Evolutionary conservation across 2,329 filamentous ascomycete genomes (phyloP).

Genomic region (Cladophialophora psammophila): DNA sequence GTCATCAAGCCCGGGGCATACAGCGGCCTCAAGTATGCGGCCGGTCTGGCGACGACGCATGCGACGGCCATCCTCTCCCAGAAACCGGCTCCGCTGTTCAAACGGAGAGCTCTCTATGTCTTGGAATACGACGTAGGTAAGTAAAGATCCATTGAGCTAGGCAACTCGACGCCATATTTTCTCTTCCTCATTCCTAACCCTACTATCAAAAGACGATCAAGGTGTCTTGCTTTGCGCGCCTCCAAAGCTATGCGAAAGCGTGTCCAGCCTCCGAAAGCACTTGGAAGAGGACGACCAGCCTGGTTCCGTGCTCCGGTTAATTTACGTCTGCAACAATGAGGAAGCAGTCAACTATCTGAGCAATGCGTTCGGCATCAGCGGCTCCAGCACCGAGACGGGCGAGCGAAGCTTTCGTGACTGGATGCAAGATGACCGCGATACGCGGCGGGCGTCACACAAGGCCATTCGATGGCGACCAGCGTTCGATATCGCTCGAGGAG

Average conservation of each 20-base stretch:
- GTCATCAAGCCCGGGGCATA: constrained; percentile 14
- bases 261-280: constrained; percentile 15
- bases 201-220: constrained; percentile 6
- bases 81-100: constrained; percentile 7
- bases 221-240: constrained; percentile 14
- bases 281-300: constrained; percentile 10
- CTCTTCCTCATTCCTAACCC: neutral
- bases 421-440: constrained; percentile 24
- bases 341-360: constrained; percentile 24
- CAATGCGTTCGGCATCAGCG: constrained; percentile 18
- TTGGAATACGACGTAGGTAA: constrained; percentile 25
- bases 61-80: constrained; percentile 22
- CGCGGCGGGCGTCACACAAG: constrained; percentile 21
- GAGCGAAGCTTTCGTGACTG: constrained; percentile 29
- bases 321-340: constrained; percentile 29
- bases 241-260: constrained; percentile 15
- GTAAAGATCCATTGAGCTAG: neutral
- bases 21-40: constrained; percentile 14
- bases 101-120: constrained; percentile 18
- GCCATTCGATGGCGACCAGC: constrained; percentile 26
- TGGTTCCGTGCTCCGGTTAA: constrained; percentile 11
- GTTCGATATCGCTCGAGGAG: constrained; percentile 22
- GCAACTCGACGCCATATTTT: neutral
- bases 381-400: constrained; percentile 14
- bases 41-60: constrained; percentile 17